These are phyloP conservation scores for Umbilicus rupestris DNA, from an alignment of 164 flowering plant genomes.

Conservation along the genomic window DNA sequence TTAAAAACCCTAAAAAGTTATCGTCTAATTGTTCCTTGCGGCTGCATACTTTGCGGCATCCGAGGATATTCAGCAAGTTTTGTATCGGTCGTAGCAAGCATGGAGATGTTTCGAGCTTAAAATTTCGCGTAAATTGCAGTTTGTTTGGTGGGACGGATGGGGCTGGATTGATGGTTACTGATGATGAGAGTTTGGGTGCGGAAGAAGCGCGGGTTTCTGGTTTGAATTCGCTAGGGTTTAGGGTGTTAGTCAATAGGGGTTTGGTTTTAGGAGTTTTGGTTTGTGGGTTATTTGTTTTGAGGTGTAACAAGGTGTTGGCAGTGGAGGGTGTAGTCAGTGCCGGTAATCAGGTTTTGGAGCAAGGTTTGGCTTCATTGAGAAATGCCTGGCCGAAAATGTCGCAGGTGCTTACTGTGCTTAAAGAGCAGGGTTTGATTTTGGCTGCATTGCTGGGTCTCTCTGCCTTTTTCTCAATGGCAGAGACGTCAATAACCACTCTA, in stretches of 20 bases:
- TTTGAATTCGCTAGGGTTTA: slow-evolving; percentile 17
- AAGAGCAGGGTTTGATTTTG: slow-evolving; percentile 78
- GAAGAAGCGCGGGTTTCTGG: slow-evolving; percentile 10
- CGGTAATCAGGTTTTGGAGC: slow-evolving; percentile 44
- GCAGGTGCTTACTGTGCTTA: slow-evolving; percentile 57
- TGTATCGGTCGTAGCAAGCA: slow-evolving; percentile 8
- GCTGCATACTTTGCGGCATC: neutral
- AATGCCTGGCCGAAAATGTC: slow-evolving; percentile 62
- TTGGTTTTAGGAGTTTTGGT: slow-evolving; percentile 43
- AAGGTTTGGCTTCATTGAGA: slow-evolving; percentile 31
- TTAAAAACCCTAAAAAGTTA: slow-evolving; percentile 13
- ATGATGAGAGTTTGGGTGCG: slow-evolving; percentile 7
- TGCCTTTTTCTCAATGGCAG: slow-evolving; percentile 98
- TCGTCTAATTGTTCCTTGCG: slow-evolving; percentile 11
- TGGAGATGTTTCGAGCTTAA: slow-evolving; percentile 1
- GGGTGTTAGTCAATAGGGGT: slow-evolving; percentile 30
- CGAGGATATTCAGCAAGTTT: slow-evolving; percentile 10
- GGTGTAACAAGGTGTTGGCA: slow-evolving; percentile 52
- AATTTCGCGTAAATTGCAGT: neutral
- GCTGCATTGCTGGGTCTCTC: slow-evolving; percentile 74
- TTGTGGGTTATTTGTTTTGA: slow-evolving; percentile 45
- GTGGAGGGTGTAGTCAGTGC: slow-evolving; percentile 44
- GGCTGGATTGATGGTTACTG: slow-evolving; percentile 5
- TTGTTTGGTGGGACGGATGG: neutral
- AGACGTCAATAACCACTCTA: slow-evolving; percentile 91